These are phyloP conservation scores for Loxodes magnus DNA, from an alignment of 73 alveolate species.

Conservation along the genomic window DNA sequence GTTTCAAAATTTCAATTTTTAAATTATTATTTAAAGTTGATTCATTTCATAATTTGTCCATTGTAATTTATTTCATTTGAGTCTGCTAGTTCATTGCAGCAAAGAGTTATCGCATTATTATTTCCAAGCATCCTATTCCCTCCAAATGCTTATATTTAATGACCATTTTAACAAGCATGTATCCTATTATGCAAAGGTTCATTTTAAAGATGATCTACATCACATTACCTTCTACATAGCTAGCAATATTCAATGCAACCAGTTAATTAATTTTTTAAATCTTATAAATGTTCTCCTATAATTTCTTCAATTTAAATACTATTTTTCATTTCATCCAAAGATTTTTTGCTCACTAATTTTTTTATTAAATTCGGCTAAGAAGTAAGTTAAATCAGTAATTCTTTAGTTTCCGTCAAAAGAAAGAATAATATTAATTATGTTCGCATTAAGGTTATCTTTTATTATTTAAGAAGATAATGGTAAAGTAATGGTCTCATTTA, in stretches of 20 bases:
- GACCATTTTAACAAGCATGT: conserved; percentile 17
- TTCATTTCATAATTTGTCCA: conserved; percentile 11
- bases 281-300: too few species aligned
- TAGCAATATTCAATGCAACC: conserved; percentile 25
- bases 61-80: conserved; percentile 10
- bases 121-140: background rate
- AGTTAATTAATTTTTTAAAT: background rate
- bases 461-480: too few species aligned
- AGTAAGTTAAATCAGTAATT: too few species aligned
- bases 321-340: too few species aligned
- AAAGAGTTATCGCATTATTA: conserved; percentile 10
- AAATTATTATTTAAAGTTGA: conserved; percentile 3
- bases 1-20: too few species aligned
- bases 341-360: too few species aligned
- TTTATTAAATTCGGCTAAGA: too few species aligned
- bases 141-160: conserved; percentile 15
- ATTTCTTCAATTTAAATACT: too few species aligned
- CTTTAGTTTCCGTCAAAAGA: too few species aligned
- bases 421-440: too few species aligned
- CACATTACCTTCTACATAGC: conserved; percentile 19
- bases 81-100: conserved; percentile 19
- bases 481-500: too few species aligned
- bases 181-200: conserved; percentile 3
- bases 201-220: background rate
- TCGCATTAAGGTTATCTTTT: too few species aligned